Base-by-base conservation (phyloP, 768 basidiomycete species). In the Sistotremastrum suecicum region DNA sequence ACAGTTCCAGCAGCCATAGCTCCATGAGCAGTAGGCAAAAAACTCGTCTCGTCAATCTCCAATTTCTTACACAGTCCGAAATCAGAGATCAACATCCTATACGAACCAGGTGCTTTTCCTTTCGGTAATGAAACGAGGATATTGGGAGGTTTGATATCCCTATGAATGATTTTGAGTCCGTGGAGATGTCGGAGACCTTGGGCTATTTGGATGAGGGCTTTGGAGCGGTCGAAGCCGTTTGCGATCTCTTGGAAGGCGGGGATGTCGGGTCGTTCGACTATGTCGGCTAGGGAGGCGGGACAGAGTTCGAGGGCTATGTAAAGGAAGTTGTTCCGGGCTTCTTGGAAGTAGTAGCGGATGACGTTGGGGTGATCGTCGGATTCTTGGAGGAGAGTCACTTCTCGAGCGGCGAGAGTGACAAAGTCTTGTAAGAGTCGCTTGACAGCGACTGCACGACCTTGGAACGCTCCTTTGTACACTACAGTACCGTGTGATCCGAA, bases 281-380 rank as follows among this genome's bases (percentile, higher is more conserved):
- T 66, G 57, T 94, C 88, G 1, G 84, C 87, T 1, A 95, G 77
- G 3, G 87, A 87, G 1, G 84, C 86, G 0, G 88, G 89, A 58
- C 90, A 91, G 3, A 98, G 71, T 57, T 99, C 95, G 38, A 99
- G 80, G 2, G 95, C 95, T 51, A 99, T 98, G 63, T 94, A 98
- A 7, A 98, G 77, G 69, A 98, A 98, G 56, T 86, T 90, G 20
- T 80, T 80, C 31, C 86, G 84, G 3, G 83, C 71, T 66, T 98
- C 94, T 68, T 98, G 91, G 63, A 89, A 98, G 63, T 91, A 99
- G 60, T 99, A 95, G 31, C 90, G 83, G 54, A 98, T 92, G 60
- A 99, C 95, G 65, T 99, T 97, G 11, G 90, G 90, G 56, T 99
- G 95, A 60, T 94, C 90, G 67, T 99, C 95, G 41, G 87, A 86